Evolutionary conservation across 352 stramenopile genomes (phyloP).

Genomic region (Pythium grandisporangium): DNA sequence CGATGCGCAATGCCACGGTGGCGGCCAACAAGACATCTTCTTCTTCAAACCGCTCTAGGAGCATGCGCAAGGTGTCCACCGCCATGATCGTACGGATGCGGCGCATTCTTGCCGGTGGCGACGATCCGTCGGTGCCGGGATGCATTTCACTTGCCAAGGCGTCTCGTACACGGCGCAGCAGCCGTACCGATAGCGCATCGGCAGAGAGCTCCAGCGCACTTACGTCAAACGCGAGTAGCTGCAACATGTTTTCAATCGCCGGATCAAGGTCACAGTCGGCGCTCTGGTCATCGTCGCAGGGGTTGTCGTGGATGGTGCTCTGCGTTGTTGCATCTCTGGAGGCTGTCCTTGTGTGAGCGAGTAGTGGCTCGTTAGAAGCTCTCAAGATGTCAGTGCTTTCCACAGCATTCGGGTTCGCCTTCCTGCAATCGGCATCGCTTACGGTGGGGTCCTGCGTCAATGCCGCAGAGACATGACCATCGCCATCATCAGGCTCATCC

Average conservation of each 20-base stretch:
- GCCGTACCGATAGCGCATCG: conserved; percentile 14
- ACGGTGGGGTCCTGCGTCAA: neutral
- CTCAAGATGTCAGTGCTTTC: too few species aligned
- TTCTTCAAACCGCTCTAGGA: conserved; percentile 18
- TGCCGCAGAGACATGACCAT: neutral
- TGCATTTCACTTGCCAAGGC: too few species aligned
- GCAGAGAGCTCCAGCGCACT: conserved; percentile 18
- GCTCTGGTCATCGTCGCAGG: conserved; percentile 1
- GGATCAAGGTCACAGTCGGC: conserved; percentile 10
- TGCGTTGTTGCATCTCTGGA: too few species aligned
- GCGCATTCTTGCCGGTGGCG: conserved; percentile 5
- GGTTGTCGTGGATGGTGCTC: too few species aligned
- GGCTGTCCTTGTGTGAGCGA: too few species aligned
- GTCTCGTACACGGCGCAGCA: conserved; percentile 20
- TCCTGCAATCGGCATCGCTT: too few species aligned
- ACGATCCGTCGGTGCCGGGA: neutral
- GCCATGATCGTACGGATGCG: conserved; percentile 25
- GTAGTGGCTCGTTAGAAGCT: too few species aligned
- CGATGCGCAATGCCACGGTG: conserved; percentile 10
- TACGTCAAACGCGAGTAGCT: conserved; percentile 17
- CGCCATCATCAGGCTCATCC: conserved; percentile 1
- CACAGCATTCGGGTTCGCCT: too few species aligned
- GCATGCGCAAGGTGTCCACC: conserved; percentile 28
- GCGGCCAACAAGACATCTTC: conserved; percentile 17
- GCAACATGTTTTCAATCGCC: conserved; percentile 22